Evolutionary conservation across 805 yeast genomes (phyloP).

Genomic region (Torulaspora microellipsoides): DNA sequence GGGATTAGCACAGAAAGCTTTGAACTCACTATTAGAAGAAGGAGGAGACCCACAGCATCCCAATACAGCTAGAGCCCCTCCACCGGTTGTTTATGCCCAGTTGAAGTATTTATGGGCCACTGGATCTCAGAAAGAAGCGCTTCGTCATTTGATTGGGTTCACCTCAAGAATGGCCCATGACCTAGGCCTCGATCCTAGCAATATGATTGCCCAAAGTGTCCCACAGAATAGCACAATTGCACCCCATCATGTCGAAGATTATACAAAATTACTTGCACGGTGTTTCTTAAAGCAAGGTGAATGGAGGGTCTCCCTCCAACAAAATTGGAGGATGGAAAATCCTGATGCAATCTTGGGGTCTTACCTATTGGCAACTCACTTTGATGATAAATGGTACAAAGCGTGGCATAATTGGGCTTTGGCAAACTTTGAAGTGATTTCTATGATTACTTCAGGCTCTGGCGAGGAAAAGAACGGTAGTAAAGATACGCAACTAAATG

Average conservation of each 20-base stretch:
- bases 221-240: conserved; percentile 50
- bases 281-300: conserved; percentile 98
- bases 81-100: conserved; percentile 96
- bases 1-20: conserved; percentile 87
- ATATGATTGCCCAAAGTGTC: conserved; percentile 78
- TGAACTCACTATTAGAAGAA: conserved; percentile 72
- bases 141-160: conserved; percentile 80
- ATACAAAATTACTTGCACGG: conserved; percentile 81
- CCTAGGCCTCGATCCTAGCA: conserved; percentile 80
- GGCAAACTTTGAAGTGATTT: conserved; percentile 93
- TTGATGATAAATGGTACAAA: conserved; percentile 90
- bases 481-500: conserved; percentile 11
- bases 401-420: conserved; percentile 99
- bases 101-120: conserved; percentile 96
- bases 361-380: conserved; percentile 88
- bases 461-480: conserved; percentile 19
- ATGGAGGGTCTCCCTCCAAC: conserved; percentile 85
- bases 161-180: conserved; percentile 88
- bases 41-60: conserved; percentile 52
- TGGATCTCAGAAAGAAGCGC: conserved; percentile 82
- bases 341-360: conserved; percentile 88
- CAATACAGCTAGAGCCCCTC: conserved; percentile 77
- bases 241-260: conserved; percentile 70
- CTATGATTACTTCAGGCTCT: conserved; percentile 43
- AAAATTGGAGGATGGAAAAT: conserved; percentile 72